These are phyloP conservation scores for Trichosporon inkin DNA, from an alignment of 1,284 basidiomycete genomes.

Conservation along the genomic window DNA sequence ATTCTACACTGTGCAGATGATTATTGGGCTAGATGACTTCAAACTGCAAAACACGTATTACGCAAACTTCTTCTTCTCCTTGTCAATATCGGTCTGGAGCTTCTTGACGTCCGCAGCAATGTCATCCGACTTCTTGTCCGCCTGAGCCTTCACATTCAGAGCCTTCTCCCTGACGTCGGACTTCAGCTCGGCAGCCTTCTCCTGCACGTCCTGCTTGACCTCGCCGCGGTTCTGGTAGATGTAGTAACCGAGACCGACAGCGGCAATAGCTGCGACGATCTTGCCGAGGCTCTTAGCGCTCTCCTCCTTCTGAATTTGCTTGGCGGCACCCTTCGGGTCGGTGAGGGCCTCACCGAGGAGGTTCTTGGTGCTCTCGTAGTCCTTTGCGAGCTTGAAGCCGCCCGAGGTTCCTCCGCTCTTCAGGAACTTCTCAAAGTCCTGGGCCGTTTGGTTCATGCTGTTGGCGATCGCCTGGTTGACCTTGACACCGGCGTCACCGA, in stretches of 20 bases:
- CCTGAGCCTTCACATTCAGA: not conserved
- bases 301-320: conserved; percentile 2
- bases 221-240: not conserved
- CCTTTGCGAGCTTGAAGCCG: conserved; percentile 4
- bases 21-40: too few relatives aligned
- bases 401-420: not conserved
- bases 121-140: not conserved
- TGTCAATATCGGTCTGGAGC: not conserved
- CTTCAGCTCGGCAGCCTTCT: conserved; percentile 3
- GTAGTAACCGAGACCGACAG: not conserved
- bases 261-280: not conserved
- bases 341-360: not conserved
- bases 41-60: too few relatives aligned
- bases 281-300: conserved; percentile 7
- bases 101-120: not conserved
- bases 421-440: conserved; percentile 6
- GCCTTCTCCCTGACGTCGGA: not conserved
- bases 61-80: not conserved
- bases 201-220: conserved; percentile 2
- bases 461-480: conserved; percentile 4
- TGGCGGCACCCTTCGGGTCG: not conserved
- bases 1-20: too few relatives aligned
- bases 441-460: not conserved
- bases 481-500: conserved; percentile 1
- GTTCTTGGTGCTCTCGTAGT: conserved; percentile 8